A percentile compares a stretch with the other conserved stretches of the same genome.
phyloP scores from a whole-genome alignment of 108 stramenopile species.

The Fragilaria radians region DNA sequence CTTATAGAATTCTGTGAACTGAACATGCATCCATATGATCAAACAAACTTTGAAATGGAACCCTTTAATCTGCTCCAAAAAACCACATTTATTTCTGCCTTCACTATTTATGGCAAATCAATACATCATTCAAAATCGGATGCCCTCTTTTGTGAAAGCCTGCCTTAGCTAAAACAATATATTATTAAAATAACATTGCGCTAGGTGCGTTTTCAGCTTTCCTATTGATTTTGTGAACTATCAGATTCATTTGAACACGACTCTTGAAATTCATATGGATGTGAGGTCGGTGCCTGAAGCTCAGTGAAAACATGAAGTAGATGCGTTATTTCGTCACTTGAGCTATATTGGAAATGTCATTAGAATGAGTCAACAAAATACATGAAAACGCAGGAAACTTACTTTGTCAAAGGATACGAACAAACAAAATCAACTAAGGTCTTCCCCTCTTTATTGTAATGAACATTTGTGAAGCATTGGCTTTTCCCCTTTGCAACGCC shows the following conservation, averaged over 20 bases:
- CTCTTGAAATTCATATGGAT: conserved; percentile 8
- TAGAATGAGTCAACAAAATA: conserved; percentile 6
- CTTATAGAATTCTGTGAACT: too few relatives aligned
- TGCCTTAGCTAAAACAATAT: too few relatives aligned
- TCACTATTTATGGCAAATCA: too few relatives aligned
- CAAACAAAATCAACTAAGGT: conserved; percentile 67
- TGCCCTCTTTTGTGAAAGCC: too few relatives aligned
- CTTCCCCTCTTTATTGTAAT: conserved; percentile 56
- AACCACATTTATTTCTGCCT: too few relatives aligned
- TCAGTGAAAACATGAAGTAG: conserved; percentile 42
- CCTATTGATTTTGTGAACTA: conserved; percentile 6
- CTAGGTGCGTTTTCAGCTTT: too few relatives aligned
- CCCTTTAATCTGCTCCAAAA: too few relatives aligned
- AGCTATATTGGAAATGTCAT: conserved; percentile 14
- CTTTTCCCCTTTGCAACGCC: conserved; percentile 42
- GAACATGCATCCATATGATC: too few relatives aligned
- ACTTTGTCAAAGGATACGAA: conserved; percentile 79
- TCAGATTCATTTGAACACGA: conserved; percentile 4
- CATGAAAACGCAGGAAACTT: conserved; percentile 16
- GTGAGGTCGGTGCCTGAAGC: conserved; percentile 20
- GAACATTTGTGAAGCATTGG: conserved; percentile 52
- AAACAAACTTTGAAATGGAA: too few relatives aligned
- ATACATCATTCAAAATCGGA: too few relatives aligned
- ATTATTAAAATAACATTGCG: too few relatives aligned
- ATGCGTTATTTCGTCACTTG: conserved; percentile 46